These are phyloP conservation scores for Trypanosoma rangeli DNA, from an alignment of 208 protist species.

Conservation along the genomic window DNA sequence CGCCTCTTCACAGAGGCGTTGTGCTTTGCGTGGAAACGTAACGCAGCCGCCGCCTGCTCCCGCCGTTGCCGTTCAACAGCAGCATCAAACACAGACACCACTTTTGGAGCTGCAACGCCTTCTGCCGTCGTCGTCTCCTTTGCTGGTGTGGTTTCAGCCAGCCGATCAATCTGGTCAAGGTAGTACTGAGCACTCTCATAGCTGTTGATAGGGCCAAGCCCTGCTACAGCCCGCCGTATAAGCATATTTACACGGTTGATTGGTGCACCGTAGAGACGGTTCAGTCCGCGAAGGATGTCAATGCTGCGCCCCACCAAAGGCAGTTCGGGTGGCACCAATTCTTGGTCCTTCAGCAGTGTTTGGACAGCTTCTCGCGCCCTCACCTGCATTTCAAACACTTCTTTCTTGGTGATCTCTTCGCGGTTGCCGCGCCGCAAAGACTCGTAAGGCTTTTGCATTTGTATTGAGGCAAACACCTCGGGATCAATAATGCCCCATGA, in stretches of 20 bases:
- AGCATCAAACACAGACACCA: slow-evolving; percentile 48
- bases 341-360: slow-evolving; percentile 51
- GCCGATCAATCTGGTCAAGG: slow-evolving; percentile 33
- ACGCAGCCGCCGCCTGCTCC: slow-evolving; percentile 39
- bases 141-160: not conserved
- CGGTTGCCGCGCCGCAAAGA: slow-evolving; percentile 52
- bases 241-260: slow-evolving; percentile 84
- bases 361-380: slow-evolving; percentile 40
- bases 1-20: slow-evolving; percentile 5
- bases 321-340: slow-evolving; percentile 67
- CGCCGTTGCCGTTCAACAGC: slow-evolving; percentile 27
- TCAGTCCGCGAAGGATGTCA: slow-evolving; percentile 79
- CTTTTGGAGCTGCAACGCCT: not conserved
- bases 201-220: slow-evolving; percentile 55
- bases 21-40: not conserved
- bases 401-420: slow-evolving; percentile 65
- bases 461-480: slow-evolving; percentile 76
- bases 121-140: not conserved
- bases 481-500: slow-evolving; percentile 75
- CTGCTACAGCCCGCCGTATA: slow-evolving; percentile 52
- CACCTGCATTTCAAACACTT: slow-evolving; percentile 59
- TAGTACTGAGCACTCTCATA: slow-evolving; percentile 58
- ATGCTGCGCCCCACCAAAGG: slow-evolving; percentile 71
- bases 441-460: slow-evolving; percentile 70
- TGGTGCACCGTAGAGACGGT: slow-evolving; percentile 78